Base-by-base conservation (phyloP, 1,284 basidiomycete species). In the Ustilago cynodontis region DNA sequence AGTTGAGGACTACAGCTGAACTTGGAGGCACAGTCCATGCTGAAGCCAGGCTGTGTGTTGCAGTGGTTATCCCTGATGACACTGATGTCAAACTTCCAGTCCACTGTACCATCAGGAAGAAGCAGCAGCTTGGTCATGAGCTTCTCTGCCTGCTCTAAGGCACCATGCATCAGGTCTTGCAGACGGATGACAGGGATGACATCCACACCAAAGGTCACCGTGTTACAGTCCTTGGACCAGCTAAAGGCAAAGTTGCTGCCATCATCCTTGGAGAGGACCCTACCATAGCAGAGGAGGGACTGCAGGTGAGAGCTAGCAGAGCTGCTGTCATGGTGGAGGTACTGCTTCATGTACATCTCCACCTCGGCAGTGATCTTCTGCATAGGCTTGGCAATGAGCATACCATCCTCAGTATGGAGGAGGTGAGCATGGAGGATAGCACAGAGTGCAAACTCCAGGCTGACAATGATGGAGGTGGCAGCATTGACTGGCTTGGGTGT, bases 31-130 rank as follows among this genome's bases (percentile, higher is more conserved):
- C 13, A 4, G 13, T 22, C 28, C 14, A 51, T 26, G 50, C 28
- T 51, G 50, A 29, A 51, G 50, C 50, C 50, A 51, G 50, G 50
- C 26, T 29, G 28, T 3, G 50, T 31, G 28, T 51, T 51, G 50
- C 28, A 8, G 50, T 26, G 28, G 50, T 51, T 26, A n/a, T 51
- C 50, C 9, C 26, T 28, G 50, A 29, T 26, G 50, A 29, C 50
- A 29, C 8, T 7, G 7, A 29, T 22, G 50, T 51, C 28, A 41
- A 31, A 31, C 26, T 51, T 18, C 16, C 14, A 31, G 50, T 18
- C n/a, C 45, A n/a, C 45, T 14, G 24, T 18, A 31, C 26, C 28
- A 3, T 51, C 50, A 3, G n/a, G 26, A 10, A 33, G 31, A 33
- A 53, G 51, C 7, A 53, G 51, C 29, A 53, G 51, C 28, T 31